Evolutionary conservation across 1,284 basidiomycete genomes (phyloP).

Genomic region (Ceratobasidium papillatum): DNA sequence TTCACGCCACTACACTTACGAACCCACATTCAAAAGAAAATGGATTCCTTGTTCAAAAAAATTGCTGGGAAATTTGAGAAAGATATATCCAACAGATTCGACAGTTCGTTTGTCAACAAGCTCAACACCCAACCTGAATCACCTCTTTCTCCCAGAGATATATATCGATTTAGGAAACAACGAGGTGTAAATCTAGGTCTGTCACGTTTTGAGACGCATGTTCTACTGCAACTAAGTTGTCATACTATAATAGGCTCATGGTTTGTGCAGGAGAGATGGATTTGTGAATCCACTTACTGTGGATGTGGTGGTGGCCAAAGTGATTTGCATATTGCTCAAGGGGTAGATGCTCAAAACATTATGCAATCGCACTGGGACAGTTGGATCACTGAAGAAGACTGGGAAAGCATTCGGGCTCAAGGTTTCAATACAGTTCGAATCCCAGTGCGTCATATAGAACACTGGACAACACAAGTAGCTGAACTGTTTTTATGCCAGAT

Average conservation of each 20-base stretch:
- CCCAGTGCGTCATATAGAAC: constrained; percentile 63
- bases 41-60: constrained; percentile 25
- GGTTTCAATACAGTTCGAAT: constrained; percentile 87
- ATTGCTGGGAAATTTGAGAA: constrained; percentile 19
- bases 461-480: constrained; percentile 39
- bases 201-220: too few relatives aligned
- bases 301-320: constrained; percentile 59
- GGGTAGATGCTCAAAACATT: constrained; percentile 64
- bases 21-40: background rate
- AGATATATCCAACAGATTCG: constrained; percentile 22
- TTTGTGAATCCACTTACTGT: constrained; percentile 51
- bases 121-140: background rate
- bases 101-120: background rate
- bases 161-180: constrained; percentile 77
- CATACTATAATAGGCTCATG: too few relatives aligned
- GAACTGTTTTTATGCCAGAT: constrained; percentile 60
- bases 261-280: constrained; percentile 70
- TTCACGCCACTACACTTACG: background rate
- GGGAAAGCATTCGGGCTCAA: constrained; percentile 73
- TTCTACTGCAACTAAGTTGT: too few relatives aligned
- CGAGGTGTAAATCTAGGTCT: constrained; percentile 85
- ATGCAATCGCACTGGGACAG: constrained; percentile 84
- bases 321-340: constrained; percentile 78
- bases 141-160: constrained; percentile 48
- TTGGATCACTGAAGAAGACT: constrained; percentile 77